Conservation (phyloP, 2,329 filamentous ascomycete species). For the Fulvia fulva region DNA sequence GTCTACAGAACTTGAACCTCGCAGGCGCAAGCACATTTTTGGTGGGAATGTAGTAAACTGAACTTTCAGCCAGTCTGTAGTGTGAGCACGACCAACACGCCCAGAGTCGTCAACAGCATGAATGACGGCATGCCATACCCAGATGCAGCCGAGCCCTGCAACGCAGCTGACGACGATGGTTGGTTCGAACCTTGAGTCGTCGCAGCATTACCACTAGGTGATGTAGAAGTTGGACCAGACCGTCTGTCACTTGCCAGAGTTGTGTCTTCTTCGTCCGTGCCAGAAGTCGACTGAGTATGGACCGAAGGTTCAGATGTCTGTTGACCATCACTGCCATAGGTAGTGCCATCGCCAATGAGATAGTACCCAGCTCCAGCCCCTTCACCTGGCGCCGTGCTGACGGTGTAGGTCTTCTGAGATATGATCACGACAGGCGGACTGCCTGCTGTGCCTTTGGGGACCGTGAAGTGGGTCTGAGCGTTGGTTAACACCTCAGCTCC, state of each 20-base stretch:
- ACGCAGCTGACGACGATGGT: background rate
- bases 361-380: background rate
- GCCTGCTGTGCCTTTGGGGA: background rate
- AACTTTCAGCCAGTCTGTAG: background rate
- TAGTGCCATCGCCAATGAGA: background rate
- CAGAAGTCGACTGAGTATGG: background rate
- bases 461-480: background rate
- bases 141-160: background rate
- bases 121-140: background rate
- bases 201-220: background rate
- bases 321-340: background rate
- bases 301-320: background rate
- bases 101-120: background rate
- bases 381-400: background rate
- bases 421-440: background rate
- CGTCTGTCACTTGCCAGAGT: background rate
- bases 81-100: background rate
- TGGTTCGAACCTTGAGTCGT: background rate
- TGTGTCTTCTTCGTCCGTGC: background rate
- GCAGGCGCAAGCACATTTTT: too few relatives aligned
- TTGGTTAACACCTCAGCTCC: background rate
- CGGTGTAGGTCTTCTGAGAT: background rate
- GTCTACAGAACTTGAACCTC: too few relatives aligned
- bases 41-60: too few relatives aligned
- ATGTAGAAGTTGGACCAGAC: background rate